Evolutionary conservation across 371 early-diverging fungal species (phyloP).

Genomic region (Mortierella sp.): DNA sequence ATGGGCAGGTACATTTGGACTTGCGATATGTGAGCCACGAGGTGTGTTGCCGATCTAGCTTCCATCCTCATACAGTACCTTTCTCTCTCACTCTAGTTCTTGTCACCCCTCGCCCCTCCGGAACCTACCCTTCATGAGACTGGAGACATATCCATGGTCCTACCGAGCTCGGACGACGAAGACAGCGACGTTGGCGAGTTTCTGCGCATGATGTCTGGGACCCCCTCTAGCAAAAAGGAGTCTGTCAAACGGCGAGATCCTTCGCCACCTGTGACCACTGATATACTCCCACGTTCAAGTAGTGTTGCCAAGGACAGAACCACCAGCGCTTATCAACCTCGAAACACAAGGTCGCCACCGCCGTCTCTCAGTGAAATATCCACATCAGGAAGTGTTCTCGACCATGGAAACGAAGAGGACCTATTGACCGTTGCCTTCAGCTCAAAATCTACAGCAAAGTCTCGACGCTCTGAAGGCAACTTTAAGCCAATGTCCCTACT

Average conservation of each 20-base stretch:
- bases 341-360: too few relatives aligned
- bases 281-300: not conserved
- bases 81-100: constrained; percentile 2
- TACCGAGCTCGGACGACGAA: constrained; percentile 16
- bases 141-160: not conserved
- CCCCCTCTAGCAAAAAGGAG: not conserved
- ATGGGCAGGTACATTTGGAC: constrained; percentile 23
- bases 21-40: not conserved
- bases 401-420: constrained; percentile 4
- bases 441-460: not conserved
- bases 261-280: not conserved
- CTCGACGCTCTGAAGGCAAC: not conserved
- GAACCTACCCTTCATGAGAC: not conserved
- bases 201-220: constrained; percentile 1
- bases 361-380: too few relatives aligned
- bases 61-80: not conserved
- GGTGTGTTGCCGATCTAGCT: not conserved
- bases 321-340: too few relatives aligned
- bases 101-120: not conserved
- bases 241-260: not conserved
- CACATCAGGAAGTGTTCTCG: too few relatives aligned
- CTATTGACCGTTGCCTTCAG: constrained; percentile 5
- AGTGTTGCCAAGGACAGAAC: not conserved
- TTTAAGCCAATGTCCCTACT: constrained; percentile 1
- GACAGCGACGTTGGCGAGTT: constrained; percentile 1